Percentiles rank a stretch among this genome's conserved stretches.
These are phyloP conservation scores for Panaeolus papilionaceus DNA, from an alignment of 768 basidiomycete genomes.

Conservation along the genomic window DNA sequence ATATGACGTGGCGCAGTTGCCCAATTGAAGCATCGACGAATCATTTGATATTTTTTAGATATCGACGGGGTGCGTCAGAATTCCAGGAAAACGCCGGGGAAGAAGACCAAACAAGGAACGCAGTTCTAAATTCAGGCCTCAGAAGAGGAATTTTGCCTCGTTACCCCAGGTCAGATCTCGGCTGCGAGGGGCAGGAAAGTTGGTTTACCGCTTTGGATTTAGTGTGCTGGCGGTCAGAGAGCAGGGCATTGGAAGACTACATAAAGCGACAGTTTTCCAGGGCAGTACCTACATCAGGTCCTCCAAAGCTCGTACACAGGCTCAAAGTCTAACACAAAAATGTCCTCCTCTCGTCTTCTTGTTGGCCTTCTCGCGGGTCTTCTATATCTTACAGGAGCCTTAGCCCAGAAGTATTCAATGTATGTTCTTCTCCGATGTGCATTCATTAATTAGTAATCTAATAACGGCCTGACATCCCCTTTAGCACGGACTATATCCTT, in stretches of 20 bases:
- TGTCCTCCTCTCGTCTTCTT: slow-evolving; percentile 1
- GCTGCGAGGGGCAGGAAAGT: neutral
- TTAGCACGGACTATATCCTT: slow-evolving; percentile 19
- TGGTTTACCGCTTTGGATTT: neutral
- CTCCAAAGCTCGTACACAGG: neutral
- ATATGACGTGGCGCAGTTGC: neutral
- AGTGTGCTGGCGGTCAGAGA: neutral
- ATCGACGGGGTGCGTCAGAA: neutral
- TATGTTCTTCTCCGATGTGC: neutral
- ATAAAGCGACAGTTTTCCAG: neutral
- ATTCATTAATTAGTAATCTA: neutral
- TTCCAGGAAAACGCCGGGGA: slow-evolving; percentile 2
- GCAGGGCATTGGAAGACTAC: neutral
- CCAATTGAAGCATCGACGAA: neutral
- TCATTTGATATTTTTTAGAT: neutral
- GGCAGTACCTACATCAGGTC: neutral
- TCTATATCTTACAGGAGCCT: slow-evolving; percentile 6
- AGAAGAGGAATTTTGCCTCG: slow-evolving; percentile 4
- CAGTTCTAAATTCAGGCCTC: neutral
- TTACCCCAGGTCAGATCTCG: slow-evolving; percentile 14
- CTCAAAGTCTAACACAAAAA: neutral
- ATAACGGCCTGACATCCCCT: neutral
- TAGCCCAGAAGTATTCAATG: slow-evolving; percentile 9
- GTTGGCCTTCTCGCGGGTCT: slow-evolving; percentile 5
- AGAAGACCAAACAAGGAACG: neutral